These are phyloP conservation scores for Mucuna pruriens DNA, from an alignment of 306 rosid genomes.

Conservation along the genomic window DNA sequence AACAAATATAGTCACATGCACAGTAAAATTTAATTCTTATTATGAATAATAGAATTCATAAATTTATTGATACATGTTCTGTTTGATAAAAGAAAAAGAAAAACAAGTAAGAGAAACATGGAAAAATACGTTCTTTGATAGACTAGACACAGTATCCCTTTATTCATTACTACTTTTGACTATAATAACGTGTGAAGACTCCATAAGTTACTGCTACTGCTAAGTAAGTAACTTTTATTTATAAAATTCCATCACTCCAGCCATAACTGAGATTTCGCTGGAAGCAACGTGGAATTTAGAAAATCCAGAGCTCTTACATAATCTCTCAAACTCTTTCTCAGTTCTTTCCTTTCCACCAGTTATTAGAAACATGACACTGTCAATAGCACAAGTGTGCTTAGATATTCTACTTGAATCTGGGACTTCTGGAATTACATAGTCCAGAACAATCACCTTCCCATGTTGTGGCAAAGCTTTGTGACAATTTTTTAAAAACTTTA, in stretches of 20 bases:
- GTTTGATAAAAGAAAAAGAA: too few relatives aligned
- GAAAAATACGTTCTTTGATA: too few relatives aligned
- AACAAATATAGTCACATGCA: too few relatives aligned
- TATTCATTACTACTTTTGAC: too few relatives aligned
- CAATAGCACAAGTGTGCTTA: not conserved
- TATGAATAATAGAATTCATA: too few relatives aligned
- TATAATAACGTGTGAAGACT: not conserved
- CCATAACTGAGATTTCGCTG: not conserved
- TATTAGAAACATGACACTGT: constrained; percentile 30
- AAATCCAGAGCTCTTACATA: constrained; percentile 34
- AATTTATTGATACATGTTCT: too few relatives aligned
- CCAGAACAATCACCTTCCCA: constrained; percentile 39
- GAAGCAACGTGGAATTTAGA: not conserved
- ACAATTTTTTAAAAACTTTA: constrained; percentile 29
- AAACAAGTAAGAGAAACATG: too few relatives aligned
- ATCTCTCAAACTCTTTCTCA: constrained; percentile 24
- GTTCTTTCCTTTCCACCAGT: constrained; percentile 31
- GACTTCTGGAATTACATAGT: not conserved
- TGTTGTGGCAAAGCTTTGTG: constrained; percentile 31
- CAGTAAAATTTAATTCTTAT: too few relatives aligned
- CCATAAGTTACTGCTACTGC: not conserved
- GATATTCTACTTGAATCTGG: constrained; percentile 26
- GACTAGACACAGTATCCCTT: too few relatives aligned
- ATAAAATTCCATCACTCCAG: constrained; percentile 21
- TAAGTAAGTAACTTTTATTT: not conserved